phyloP scores from a whole-genome alignment of 192 early-diverging fungal genomes.

The Rhizophagus sp. region DNA sequence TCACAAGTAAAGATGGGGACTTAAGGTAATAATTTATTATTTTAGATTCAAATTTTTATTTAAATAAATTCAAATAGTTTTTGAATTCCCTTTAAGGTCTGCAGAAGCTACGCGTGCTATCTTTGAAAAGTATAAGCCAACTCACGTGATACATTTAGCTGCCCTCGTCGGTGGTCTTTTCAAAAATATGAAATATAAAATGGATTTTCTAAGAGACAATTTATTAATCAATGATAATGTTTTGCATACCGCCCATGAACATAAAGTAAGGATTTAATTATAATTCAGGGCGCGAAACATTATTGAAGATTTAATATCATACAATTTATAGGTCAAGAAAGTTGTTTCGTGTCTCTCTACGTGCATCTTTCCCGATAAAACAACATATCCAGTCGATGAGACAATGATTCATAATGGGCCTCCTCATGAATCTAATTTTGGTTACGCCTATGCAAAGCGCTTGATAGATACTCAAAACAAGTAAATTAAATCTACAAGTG shows the following conservation, averaged over 20 bases:
- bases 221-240: constrained; percentile 81
- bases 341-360: constrained; percentile 85
- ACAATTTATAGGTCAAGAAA: constrained; percentile 63
- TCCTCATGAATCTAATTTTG: constrained; percentile 80
- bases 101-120: constrained; percentile 58
- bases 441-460: constrained; percentile 80
- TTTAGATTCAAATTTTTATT: neutral
- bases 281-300: neutral
- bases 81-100: constrained; percentile 7
- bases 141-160: constrained; percentile 79
- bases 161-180: constrained; percentile 76
- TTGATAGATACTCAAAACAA: constrained; percentile 83
- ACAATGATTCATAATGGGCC: constrained; percentile 83
- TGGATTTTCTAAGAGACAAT: constrained; percentile 77
- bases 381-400: constrained; percentile 82
- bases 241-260: constrained; percentile 57
- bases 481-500: constrained; percentile 40
- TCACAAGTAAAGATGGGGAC: constrained; percentile 77
- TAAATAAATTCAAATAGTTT: neutral
- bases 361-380: constrained; percentile 85
- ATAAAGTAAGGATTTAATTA: constrained; percentile 45
- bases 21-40: constrained; percentile 55
- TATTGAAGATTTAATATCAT: neutral
- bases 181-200: constrained; percentile 79
- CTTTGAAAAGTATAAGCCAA: constrained; percentile 77